Conservation (phyloP, 2,329 filamentous ascomycete genomes). For the Colletotrichum sp. region DNA sequence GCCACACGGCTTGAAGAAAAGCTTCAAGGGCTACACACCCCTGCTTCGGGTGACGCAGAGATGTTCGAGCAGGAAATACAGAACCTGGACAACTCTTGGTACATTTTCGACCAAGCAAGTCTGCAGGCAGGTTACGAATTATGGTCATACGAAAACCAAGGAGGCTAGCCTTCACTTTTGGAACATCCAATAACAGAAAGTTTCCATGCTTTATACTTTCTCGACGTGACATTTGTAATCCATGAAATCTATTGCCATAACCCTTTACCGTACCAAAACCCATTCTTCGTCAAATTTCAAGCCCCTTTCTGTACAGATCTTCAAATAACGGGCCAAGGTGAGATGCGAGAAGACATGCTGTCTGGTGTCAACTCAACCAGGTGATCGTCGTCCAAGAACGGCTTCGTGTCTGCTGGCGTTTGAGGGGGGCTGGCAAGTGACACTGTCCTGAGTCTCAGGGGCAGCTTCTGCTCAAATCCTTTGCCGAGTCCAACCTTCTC, state of each 20-base stretch:
- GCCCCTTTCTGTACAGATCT: neutral
- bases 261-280: neutral
- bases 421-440: constrained; percentile 21
- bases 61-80: constrained; percentile 13
- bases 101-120: constrained; percentile 31
- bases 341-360: constrained; percentile 24
- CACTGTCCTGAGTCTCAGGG: constrained; percentile 25
- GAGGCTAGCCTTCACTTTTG: neutral
- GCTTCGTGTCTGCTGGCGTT: constrained; percentile 21
- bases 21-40: constrained; percentile 28
- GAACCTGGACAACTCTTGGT: constrained; percentile 27
- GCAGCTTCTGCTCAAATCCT: constrained; percentile 51
- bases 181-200: neutral
- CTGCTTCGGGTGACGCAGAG: constrained; percentile 20
- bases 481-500: constrained; percentile 56
- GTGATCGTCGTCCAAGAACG: constrained; percentile 3
- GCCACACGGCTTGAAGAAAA: constrained; percentile 29
- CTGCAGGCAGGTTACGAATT: constrained; percentile 25
- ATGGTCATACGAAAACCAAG: constrained; percentile 17
- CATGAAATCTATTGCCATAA: neutral
- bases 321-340: constrained; percentile 9
- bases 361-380: constrained; percentile 22
- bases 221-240: neutral
- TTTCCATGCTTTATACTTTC: neutral
- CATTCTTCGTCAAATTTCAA: neutral